phyloP scores from a whole-genome alignment of 2,329 filamentous ascomycete species.

The Monilinia fructigena region DNA sequence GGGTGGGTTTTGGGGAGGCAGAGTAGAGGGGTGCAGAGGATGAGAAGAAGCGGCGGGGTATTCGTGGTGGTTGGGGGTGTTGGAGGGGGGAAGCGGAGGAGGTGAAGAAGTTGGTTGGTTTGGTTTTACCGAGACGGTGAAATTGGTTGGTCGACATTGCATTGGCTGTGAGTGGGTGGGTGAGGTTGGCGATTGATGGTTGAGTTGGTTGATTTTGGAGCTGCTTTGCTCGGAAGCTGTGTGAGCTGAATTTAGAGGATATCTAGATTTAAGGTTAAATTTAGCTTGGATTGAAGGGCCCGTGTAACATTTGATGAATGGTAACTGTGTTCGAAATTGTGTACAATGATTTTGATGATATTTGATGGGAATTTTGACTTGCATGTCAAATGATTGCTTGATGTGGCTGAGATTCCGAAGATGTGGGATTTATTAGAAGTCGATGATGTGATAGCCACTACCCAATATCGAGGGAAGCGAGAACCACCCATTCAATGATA shows the following conservation, averaged over 20 bases:
- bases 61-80: background rate
- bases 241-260: background rate
- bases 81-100: background rate
- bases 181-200: background rate
- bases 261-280: background rate
- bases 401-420: too few relatives aligned
- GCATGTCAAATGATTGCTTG: background rate
- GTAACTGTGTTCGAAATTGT: background rate
- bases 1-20: background rate
- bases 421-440: too few relatives aligned
- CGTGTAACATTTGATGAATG: slow-evolving; percentile 1
- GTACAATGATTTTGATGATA: background rate
- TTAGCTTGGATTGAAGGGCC: background rate
- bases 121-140: background rate
- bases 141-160: background rate
- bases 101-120: slow-evolving; percentile 1
- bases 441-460: background rate
- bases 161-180: background rate
- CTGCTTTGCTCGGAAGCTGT: background rate
- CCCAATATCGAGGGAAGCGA: too few relatives aligned
- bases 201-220: background rate
- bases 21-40: background rate
- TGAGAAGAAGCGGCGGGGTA: slow-evolving; percentile 8
- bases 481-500: too few relatives aligned
- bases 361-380: background rate